Base-by-base conservation (phyloP, 1,284 basidiomycete species). In the Trichosporon inkin region DNA sequence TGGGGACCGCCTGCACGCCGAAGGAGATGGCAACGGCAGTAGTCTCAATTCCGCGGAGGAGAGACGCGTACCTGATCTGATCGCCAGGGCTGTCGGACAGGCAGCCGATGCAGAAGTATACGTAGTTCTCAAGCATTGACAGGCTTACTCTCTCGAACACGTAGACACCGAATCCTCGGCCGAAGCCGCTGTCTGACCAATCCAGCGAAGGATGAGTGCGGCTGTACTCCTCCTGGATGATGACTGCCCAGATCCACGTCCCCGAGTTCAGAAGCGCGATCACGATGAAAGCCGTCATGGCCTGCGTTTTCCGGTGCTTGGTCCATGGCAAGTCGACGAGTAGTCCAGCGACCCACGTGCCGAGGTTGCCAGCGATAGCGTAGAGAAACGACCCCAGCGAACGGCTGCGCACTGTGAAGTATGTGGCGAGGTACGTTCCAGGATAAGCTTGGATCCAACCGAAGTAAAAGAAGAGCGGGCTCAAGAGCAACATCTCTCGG, bases 341-440 rank as follows among this genome's bases (percentile, higher is more conserved):
- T 14, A 38, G 10, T 17, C 60, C 60, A 0, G 56, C 60, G 2
- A 58, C 37, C 60, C 60, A 62, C 17, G 56, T 62, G 0, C 55
- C 52, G 20, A 53, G 10, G 28, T 47, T 56, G 13, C 58, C 36
- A 5, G 55, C 44, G 10, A 60, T 16, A 6, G 58, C 58, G 19
- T 37, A 55, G 17, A 55, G 17, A 39, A 74, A 57, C 5, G 56
- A 56, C 7, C 65, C 71, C 1, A 74, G 58, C 2, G 70, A 67
- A 20, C 71, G 66, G 10, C 69, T 62, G 22, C 71, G 64, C 17
- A 74, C 71, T 5, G 66, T 59, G 38, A 74, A 74, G 58, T 67
- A 63, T 10, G 55, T 49, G 17, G 72, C 60, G 34, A 74, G 65
- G 60, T 71, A 73, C 10, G 66, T 73, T n/a, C 66, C 69, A 1